A percentile compares a stretch with the other conserved stretches of the same genome.
Evolutionary conservation across 441 rosid genomes (phyloP).

Genomic region (Sinapis alba): DNA sequence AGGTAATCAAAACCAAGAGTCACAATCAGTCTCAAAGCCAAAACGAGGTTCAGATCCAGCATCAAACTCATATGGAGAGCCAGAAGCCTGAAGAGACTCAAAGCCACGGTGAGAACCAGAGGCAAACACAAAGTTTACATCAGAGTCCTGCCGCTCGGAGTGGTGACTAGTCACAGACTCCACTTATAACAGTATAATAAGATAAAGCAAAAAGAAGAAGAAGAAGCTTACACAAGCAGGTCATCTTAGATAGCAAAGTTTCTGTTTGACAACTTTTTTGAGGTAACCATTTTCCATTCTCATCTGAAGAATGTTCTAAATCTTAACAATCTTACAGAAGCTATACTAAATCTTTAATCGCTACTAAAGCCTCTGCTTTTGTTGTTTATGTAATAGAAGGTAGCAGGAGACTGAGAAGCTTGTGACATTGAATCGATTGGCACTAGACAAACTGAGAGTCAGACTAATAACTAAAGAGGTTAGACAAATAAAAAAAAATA

Average conservation of each 20-base stretch:
- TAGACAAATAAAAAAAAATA: constrained; percentile 43
- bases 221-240: constrained; percentile 38
- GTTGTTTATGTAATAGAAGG: constrained; percentile 27
- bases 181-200: constrained; percentile 13
- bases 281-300: constrained; percentile 50
- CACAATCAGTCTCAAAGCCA: constrained; percentile 28
- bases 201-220: constrained; percentile 26
- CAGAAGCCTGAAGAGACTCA: constrained; percentile 20
- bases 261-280: constrained; percentile 41
- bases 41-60: constrained; percentile 33
- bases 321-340: neutral
- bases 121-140: constrained; percentile 29
- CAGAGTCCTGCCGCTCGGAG: constrained; percentile 44
- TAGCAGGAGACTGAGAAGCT: constrained; percentile 38
- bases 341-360: neutral
- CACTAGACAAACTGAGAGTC: constrained; percentile 26
- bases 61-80: constrained; percentile 37
- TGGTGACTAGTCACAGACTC: constrained; percentile 51
- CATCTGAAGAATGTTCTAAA: constrained; percentile 11
- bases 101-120: constrained; percentile 31
- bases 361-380: constrained; percentile 7
- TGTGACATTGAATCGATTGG: constrained; percentile 22
- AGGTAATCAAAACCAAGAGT: constrained; percentile 62
- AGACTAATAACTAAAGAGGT: constrained; percentile 50
- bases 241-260: constrained; percentile 43